Evolutionary conservation across 2,329 filamentous ascomycete species (phyloP).

Genomic region (Juglanconis oblonga): DNA sequence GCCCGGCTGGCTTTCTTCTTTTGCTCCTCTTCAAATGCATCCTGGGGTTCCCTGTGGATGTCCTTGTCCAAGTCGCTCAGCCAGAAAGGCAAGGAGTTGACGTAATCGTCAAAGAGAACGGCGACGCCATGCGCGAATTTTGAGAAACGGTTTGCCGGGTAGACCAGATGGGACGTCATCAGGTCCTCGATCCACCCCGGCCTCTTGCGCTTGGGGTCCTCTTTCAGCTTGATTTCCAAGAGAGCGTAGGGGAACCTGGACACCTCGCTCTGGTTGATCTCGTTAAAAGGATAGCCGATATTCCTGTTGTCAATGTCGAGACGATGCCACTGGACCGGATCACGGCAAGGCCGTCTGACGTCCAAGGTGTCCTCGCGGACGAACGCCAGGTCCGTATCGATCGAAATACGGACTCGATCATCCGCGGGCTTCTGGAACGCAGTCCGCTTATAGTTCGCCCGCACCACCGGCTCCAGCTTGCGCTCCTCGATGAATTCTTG

Average conservation of each 20-base stretch:
- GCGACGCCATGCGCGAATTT: slow-evolving; percentile 96
- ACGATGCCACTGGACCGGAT: slow-evolving; percentile 87
- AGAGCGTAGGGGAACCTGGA: slow-evolving; percentile 87
- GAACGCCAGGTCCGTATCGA: slow-evolving; percentile 89
- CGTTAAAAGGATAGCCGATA: slow-evolving; percentile 83
- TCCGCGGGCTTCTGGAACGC: slow-evolving; percentile 96
- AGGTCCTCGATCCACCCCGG: slow-evolving; percentile 88
- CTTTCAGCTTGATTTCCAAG: slow-evolving; percentile 86
- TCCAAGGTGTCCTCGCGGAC: slow-evolving; percentile 80
- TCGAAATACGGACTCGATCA: slow-evolving; percentile 83
- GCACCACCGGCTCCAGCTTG: slow-evolving; percentile 76
- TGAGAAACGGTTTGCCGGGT: slow-evolving; percentile 85
- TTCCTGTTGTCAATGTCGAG: slow-evolving; percentile 79
- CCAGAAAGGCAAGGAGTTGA: slow-evolving; percentile 97
- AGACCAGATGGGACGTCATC: slow-evolving; percentile 88
- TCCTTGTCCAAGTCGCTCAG: slow-evolving; percentile 86
- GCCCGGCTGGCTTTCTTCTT: slow-evolving; percentile 75
- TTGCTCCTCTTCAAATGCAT: slow-evolving; percentile 88
- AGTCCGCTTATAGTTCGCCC: slow-evolving; percentile 90
- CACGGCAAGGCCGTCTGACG: slow-evolving; percentile 77
- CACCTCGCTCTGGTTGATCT: slow-evolving; percentile 87
- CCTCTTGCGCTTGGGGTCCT: slow-evolving; percentile 62
- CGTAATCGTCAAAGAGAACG: slow-evolving; percentile 88
- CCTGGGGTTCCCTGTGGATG: slow-evolving; percentile 88
- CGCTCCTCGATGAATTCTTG: slow-evolving; percentile 76